A percentile compares a stretch with the other conserved stretches of the same genome.
Evolutionary conservation across 495 filamentous ascomycete species (phyloP).

Genomic region (Ascodesmis nigricans): DNA sequence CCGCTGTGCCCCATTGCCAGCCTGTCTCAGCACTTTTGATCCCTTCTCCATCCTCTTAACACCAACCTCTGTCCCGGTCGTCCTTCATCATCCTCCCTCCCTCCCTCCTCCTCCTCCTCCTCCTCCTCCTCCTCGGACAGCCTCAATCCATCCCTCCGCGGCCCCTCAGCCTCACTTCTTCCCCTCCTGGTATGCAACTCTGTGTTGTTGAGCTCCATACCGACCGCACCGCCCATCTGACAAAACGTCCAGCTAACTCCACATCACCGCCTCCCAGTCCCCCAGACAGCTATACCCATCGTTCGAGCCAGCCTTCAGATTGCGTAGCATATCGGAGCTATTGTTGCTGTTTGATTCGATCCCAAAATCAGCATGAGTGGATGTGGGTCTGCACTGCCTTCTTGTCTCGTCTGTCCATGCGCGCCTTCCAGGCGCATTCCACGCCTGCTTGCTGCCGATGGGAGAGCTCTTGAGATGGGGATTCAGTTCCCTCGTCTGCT

Average conservation of each 20-base stretch:
- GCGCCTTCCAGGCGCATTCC: neutral
- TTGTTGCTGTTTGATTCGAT: slow-evolving; percentile 3
- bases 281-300: neutral
- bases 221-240: too few species aligned
- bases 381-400: slow-evolving; percentile 11
- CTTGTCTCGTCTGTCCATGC: neutral
- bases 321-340: slow-evolving; percentile 1
- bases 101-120: too few species aligned
- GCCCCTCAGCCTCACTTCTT: slow-evolving; percentile 5
- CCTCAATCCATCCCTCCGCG: slow-evolving; percentile 9
- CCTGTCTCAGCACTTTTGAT: too few species aligned
- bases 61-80: slow-evolving; percentile 2
- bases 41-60: too few species aligned
- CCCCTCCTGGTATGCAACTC: neutral
- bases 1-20: too few species aligned
- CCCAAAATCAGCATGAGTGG: slow-evolving; percentile 13
- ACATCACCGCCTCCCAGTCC: slow-evolving; percentile 6
- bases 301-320: slow-evolving; percentile 1
- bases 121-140: too few species aligned
- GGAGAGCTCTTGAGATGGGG: slow-evolving; percentile 6
- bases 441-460: neutral
- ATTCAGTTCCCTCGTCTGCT: slow-evolving; percentile 5
- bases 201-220: too few species aligned
- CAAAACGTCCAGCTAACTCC: too few species aligned
- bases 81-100: too few species aligned